These are phyloP conservation scores for Cercophora samala DNA, from an alignment of 495 filamentous ascomycete species.

Conservation along the genomic window DNA sequence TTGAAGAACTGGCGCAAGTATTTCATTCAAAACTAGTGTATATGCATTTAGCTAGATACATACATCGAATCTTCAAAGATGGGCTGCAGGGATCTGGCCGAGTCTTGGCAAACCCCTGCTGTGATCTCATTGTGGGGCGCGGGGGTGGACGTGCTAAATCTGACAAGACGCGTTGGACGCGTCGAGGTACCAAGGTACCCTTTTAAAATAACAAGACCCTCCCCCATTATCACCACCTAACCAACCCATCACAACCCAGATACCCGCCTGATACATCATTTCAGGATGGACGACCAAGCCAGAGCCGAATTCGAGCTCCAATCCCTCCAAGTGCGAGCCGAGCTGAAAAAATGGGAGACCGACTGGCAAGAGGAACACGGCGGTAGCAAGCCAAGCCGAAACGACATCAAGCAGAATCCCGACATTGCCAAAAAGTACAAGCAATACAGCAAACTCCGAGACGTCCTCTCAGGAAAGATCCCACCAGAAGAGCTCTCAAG, in stretches of 20 bases:
- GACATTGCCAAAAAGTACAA: slow-evolving; percentile 89
- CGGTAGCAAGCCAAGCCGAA: slow-evolving; percentile 73
- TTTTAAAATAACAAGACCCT: not conserved
- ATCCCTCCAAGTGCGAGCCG: slow-evolving; percentile 56
- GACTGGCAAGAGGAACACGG: slow-evolving; percentile 64
- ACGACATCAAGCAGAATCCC: slow-evolving; percentile 82
- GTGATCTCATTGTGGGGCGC: not conserved
- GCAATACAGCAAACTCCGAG: slow-evolving; percentile 73
- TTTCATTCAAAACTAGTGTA: no score
- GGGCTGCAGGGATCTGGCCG: not conserved
- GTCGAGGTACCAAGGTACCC: not conserved
- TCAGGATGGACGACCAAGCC: slow-evolving; percentile 43
- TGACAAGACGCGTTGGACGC: slow-evolving; percentile 8
- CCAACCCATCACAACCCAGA: not conserved
- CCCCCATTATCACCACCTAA: not conserved
- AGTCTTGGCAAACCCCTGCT: not conserved
- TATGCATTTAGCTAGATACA: no score
- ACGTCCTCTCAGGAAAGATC: slow-evolving; percentile 52
- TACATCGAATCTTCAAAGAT: not conserved
- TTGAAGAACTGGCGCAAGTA: no score
- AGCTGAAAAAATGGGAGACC: slow-evolving; percentile 86
- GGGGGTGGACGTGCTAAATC: slow-evolving; percentile 6
- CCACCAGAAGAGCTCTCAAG: slow-evolving; percentile 35
- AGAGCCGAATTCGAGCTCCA: slow-evolving; percentile 39
- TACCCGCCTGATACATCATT: not conserved